Evolutionary conservation across 768 basidiomycete genomes (phyloP).

Genomic region (Suillus decipiens): DNA sequence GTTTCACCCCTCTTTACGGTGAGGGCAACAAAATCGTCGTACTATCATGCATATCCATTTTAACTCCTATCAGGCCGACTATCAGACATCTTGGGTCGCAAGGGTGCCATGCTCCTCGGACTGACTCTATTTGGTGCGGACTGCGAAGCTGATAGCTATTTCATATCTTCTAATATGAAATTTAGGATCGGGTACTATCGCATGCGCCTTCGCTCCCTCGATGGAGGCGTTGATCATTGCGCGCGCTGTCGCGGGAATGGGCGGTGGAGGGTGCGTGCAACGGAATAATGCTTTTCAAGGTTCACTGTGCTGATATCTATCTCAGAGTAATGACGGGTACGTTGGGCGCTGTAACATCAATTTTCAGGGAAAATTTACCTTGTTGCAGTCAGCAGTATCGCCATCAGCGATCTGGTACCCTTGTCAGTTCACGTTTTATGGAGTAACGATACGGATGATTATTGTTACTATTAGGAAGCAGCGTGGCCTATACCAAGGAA

Average conservation of each 20-base stretch:
- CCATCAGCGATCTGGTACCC: slow-evolving; percentile 87
- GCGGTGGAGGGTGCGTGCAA: slow-evolving; percentile 78
- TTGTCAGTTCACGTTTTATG: slow-evolving; percentile 50
- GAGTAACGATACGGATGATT: slow-evolving; percentile 2
- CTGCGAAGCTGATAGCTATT: slow-evolving; percentile 18
- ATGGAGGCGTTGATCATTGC: slow-evolving; percentile 83
- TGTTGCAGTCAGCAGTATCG: slow-evolving; percentile 72
- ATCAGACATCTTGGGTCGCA: slow-evolving; percentile 83
- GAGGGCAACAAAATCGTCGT: slow-evolving; percentile 19
- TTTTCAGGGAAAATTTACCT: slow-evolving; percentile 18
- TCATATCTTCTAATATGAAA: slow-evolving; percentile 20
- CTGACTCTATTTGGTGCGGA: slow-evolving; percentile 76
- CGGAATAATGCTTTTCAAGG: neutral
- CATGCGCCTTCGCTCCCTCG: slow-evolving; percentile 84
- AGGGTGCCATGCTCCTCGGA: slow-evolving; percentile 85
- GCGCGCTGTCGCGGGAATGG: slow-evolving; percentile 88
- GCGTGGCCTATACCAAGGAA: slow-evolving; percentile 88
- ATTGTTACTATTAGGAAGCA: slow-evolving; percentile 55
- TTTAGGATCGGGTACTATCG: slow-evolving; percentile 76
- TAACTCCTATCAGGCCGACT: slow-evolving; percentile 60
- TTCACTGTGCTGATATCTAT: slow-evolving; percentile 24
- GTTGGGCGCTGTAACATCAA: slow-evolving; percentile 14
- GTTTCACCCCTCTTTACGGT: slow-evolving; percentile 91
- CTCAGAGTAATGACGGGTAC: slow-evolving; percentile 82
- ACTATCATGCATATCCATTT: slow-evolving; percentile 11